Evolutionary conservation across 2,329 filamentous ascomycete species (phyloP).

Genomic region (Cadophora luteo-olivacea): DNA sequence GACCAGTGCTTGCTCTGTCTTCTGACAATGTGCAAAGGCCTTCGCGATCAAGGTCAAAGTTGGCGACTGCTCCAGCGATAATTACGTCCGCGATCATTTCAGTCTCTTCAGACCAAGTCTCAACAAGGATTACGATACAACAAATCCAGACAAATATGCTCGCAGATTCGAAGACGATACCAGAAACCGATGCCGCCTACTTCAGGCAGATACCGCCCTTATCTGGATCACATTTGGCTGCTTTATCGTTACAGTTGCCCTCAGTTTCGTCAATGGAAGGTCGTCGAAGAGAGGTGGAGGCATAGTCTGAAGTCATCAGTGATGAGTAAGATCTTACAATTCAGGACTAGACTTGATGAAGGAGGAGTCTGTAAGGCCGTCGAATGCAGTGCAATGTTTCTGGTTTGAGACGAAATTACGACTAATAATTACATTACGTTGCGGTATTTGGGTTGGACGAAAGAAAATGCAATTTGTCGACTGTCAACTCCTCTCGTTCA

Average conservation of each 20-base stretch:
- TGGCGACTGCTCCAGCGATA: conserved; percentile 33
- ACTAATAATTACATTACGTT: not conserved
- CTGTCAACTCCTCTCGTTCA: no score
- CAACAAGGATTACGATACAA: conserved; percentile 19
- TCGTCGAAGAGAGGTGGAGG: conserved; percentile 31
- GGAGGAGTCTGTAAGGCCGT: not conserved
- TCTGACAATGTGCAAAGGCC: conserved; percentile 31
- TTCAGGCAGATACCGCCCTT: conserved; percentile 38
- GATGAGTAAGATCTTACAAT: not conserved
- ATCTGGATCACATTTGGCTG: conserved; percentile 37
- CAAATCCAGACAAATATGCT: not conserved
- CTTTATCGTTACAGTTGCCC: conserved; percentile 30
- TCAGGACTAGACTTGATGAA: not conserved
- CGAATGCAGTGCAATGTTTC: not conserved
- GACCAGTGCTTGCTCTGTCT: not conserved
- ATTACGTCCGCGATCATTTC: conserved; percentile 22
- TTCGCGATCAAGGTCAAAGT: conserved; percentile 36
- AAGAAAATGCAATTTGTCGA: no score
- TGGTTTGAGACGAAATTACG: not conserved
- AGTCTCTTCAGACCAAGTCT: conserved; percentile 24
- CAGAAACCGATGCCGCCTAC: conserved; percentile 31
- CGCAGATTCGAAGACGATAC: conserved; percentile 18
- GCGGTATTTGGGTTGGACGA: no score
- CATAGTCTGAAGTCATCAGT: conserved; percentile 27
- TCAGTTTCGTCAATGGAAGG: conserved; percentile 30